phyloP scores from a whole-genome alignment of 1,139 yeast species.

The Trichomonascaceae sp. region DNA sequence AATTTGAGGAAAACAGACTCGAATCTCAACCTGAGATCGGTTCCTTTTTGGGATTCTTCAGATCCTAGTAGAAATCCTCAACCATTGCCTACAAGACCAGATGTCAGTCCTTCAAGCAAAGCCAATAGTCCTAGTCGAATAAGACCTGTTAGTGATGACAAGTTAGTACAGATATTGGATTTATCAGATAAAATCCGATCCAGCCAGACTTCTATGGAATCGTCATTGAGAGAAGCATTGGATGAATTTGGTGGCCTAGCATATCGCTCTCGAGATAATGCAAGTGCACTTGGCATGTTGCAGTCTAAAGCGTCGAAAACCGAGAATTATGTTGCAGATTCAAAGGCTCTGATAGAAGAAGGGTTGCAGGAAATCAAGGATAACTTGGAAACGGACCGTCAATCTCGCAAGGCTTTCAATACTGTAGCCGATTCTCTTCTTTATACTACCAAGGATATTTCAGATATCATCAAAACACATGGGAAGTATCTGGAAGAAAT shows the following conservation, averaged over 20 bases:
- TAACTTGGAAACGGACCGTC: slow-evolving; percentile 21
- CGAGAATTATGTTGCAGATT: slow-evolving; percentile 14
- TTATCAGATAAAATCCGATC: slow-evolving; percentile 26
- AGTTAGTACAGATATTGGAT: slow-evolving; percentile 28
- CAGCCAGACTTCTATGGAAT: slow-evolving; percentile 30
- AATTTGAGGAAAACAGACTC: slow-evolving; percentile 14
- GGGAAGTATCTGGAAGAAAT: slow-evolving; percentile 15
- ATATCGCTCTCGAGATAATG: slow-evolving; percentile 40
- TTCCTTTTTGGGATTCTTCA: slow-evolving; percentile 33
- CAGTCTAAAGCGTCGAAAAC: slow-evolving; percentile 23
- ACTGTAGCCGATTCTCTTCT: slow-evolving; percentile 22
- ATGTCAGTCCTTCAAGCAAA: slow-evolving; percentile 19
- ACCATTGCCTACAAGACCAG: slow-evolving; percentile 33
- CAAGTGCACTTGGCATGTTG: slow-evolving; percentile 34
- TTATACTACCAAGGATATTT: slow-evolving; percentile 21
- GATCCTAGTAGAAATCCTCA: slow-evolving; percentile 37
- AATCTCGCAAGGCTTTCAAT: slow-evolving; percentile 20
- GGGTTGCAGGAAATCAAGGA: slow-evolving; percentile 17
- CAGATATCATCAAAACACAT: slow-evolving; percentile 15
- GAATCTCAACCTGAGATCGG: slow-evolving; percentile 11
- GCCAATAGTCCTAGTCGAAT: slow-evolving; percentile 21
- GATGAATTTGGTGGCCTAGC: slow-evolving; percentile 38
- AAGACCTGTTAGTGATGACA: slow-evolving; percentile 27
- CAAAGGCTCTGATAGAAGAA: slow-evolving; percentile 20
- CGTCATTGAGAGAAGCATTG: slow-evolving; percentile 36